These are phyloP conservation scores for Monascus purpureus DNA, from an alignment of 495 filamentous ascomycete species.

Conservation along the genomic window DNA sequence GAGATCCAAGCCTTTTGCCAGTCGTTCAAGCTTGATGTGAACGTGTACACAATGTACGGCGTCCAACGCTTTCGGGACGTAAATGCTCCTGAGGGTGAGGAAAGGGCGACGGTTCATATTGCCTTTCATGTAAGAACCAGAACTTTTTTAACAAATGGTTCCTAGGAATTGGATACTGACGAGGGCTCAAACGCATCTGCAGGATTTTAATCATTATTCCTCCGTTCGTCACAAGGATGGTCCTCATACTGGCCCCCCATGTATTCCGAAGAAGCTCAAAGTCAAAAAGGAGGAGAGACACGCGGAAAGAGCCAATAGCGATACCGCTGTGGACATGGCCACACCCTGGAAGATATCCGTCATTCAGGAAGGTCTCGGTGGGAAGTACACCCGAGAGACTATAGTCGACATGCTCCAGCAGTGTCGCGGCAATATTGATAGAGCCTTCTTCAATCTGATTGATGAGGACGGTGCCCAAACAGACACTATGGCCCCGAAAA, in stretches of 20 bases:
- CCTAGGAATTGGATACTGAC: no score
- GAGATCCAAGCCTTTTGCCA: slow-evolving; percentile 56
- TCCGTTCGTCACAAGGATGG: slow-evolving; percentile 52
- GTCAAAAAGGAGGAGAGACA: slow-evolving; percentile 7
- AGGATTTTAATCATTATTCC: slow-evolving; percentile 63
- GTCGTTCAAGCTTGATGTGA: slow-evolving; percentile 47
- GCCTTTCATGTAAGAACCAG: slow-evolving; percentile 66
- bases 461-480: slow-evolving; percentile 25
- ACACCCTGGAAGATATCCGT: slow-evolving; percentile 49
- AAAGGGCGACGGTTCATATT: slow-evolving; percentile 41
- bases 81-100: slow-evolving; percentile 27
- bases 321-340: slow-evolving; percentile 10
- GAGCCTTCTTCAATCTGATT: slow-evolving; percentile 43
- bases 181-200: slow-evolving; percentile 1
- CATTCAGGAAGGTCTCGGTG: slow-evolving; percentile 43
- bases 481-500: slow-evolving; percentile 12
- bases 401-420: slow-evolving; percentile 46
- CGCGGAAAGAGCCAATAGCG: slow-evolving; percentile 1
- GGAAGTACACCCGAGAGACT: slow-evolving; percentile 35
- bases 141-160: no score
- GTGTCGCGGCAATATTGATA: slow-evolving; percentile 45
- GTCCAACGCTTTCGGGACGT: slow-evolving; percentile 33
- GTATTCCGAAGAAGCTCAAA: slow-evolving; percentile 14
- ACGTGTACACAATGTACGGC: slow-evolving; percentile 43
- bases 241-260: slow-evolving; percentile 42